These are phyloP conservation scores for Aspergillus conjunctus DNA, from an alignment of 495 filamentous ascomycete genomes.

Conservation along the genomic window DNA sequence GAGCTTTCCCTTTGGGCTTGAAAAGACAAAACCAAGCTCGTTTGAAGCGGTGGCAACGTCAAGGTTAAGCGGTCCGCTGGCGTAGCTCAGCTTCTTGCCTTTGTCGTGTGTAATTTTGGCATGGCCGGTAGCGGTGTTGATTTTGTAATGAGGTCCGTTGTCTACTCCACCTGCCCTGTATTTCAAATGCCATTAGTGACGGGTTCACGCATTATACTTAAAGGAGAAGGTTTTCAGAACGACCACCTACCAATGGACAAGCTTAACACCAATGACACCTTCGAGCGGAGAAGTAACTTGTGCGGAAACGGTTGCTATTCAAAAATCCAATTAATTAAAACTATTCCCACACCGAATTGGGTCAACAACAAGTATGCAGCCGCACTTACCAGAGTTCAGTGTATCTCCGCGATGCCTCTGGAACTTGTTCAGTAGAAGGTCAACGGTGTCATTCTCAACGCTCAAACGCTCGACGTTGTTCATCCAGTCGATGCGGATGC, in stretches of 20 bases:
- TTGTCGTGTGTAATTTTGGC: constrained; percentile 50
- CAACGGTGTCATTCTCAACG: constrained; percentile 39
- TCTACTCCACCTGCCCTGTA: constrained; percentile 45
- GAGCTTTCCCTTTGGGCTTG: constrained; percentile 49
- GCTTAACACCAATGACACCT: constrained; percentile 62
- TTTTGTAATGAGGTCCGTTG: constrained; percentile 64
- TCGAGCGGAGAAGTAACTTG: constrained; percentile 56
- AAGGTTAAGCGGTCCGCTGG: constrained; percentile 56
- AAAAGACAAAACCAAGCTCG: constrained; percentile 59
- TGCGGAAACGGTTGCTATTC: constrained; percentile 33
- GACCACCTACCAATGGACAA: constrained; percentile 64
- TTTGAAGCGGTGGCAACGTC: constrained; percentile 55
- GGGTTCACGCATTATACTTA: background rate
- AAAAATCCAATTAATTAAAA: background rate
- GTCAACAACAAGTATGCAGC: too few species aligned
- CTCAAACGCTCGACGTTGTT: constrained; percentile 47
- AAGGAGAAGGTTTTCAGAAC: background rate
- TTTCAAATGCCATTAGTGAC: constrained; percentile 3
- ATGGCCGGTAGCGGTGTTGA: constrained; percentile 52
- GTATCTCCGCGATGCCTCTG: constrained; percentile 57
- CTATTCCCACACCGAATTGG: too few species aligned
- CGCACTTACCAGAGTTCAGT: constrained; percentile 53
- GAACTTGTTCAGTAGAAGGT: constrained; percentile 44
- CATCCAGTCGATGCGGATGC: constrained; percentile 50
- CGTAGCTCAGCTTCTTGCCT: constrained; percentile 51